Evolutionary conservation across 768 basidiomycete species (phyloP).

Genomic region (Mycena olivaceomarginata): DNA sequence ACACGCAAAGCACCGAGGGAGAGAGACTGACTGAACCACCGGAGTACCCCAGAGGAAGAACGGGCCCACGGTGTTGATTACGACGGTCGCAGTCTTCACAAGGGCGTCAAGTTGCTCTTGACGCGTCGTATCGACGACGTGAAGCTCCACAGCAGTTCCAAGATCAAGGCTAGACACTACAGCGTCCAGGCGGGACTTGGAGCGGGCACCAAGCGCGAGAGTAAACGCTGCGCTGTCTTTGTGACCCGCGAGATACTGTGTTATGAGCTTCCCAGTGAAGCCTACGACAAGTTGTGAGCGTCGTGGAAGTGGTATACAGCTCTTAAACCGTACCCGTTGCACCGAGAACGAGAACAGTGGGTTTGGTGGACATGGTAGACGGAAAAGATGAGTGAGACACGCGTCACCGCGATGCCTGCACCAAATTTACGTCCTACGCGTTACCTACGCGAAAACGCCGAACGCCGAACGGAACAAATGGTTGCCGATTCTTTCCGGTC

Average conservation of each 20-base stretch:
- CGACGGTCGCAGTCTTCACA: slow-evolving; percentile 76
- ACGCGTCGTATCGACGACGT: slow-evolving; percentile 78
- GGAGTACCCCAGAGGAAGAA: slow-evolving; percentile 80
- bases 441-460: too few species aligned
- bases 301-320: neutral
- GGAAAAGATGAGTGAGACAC: neutral
- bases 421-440: too few species aligned
- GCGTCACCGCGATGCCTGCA: slow-evolving; percentile 12
- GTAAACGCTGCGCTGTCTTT: slow-evolving; percentile 76
- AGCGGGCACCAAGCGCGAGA: slow-evolving; percentile 83
- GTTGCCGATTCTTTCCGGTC: too few species aligned
- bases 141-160: slow-evolving; percentile 62
- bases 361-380: slow-evolving; percentile 53
- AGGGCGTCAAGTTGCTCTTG: slow-evolving; percentile 71
- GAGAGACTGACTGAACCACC: slow-evolving; percentile 74
- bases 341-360: slow-evolving; percentile 81
- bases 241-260: slow-evolving; percentile 80
- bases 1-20: neutral
- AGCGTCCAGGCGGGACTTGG: slow-evolving; percentile 73
- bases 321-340: slow-evolving; percentile 69
- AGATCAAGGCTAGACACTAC: slow-evolving; percentile 70
- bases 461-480: too few species aligned
- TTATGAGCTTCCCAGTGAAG: slow-evolving; percentile 82
- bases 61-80: slow-evolving; percentile 88
- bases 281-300: slow-evolving; percentile 56